Percentiles rank a stretch among this genome's conserved stretches.
phyloP scores from a whole-genome alignment of 352 stramenopile species.

The Pythium aquatile region DNA sequence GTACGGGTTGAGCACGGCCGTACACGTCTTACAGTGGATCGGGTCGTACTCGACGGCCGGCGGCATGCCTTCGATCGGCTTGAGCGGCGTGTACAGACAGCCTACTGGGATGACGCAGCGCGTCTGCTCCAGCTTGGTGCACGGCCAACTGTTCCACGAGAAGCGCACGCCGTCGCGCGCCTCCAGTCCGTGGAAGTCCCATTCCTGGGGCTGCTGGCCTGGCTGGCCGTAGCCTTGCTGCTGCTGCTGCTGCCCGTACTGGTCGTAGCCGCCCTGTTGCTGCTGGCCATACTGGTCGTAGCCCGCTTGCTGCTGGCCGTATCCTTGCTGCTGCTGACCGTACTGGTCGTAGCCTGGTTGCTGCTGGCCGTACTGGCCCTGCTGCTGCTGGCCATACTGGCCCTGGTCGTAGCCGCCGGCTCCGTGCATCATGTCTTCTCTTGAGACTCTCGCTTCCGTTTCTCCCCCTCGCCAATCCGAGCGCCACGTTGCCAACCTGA shows the following conservation, averaged over 20 bases:
- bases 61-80: slow-evolving; percentile 94
- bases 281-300: slow-evolving; percentile 48
- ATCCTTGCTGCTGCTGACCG: slow-evolving; percentile 36
- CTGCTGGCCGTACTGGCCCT: slow-evolving; percentile 31
- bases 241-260: slow-evolving; percentile 40
- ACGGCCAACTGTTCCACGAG: slow-evolving; percentile 99
- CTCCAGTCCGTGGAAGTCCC: slow-evolving; percentile 84
- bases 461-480: slow-evolving; percentile 1
- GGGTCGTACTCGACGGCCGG: slow-evolving; percentile 96
- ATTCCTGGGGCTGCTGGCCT: slow-evolving; percentile 77
- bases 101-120: slow-evolving; percentile 96
- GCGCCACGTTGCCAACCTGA: slow-evolving; percentile 1
- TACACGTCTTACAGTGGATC: slow-evolving; percentile 97
- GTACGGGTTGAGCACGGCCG: slow-evolving; percentile 98
- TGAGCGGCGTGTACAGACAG: slow-evolving; percentile 96
- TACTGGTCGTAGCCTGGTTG: slow-evolving; percentile 30
- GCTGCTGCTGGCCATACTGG: slow-evolving; percentile 41
- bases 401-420: slow-evolving; percentile 39
- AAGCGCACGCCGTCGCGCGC: slow-evolving; percentile 95
- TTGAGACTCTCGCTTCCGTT: slow-evolving; percentile 3
- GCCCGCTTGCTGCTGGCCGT: slow-evolving; percentile 39
- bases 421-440: slow-evolving; percentile 40
- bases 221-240: slow-evolving; percentile 37
- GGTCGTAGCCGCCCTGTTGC: slow-evolving; percentile 35
- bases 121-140: slow-evolving; percentile 96